Evolutionary conservation across 139 green algal genomes (phyloP), one percentile per base, ranked within the genome.

Genomic region (Chlamydomonas sphaeroides): DNA sequence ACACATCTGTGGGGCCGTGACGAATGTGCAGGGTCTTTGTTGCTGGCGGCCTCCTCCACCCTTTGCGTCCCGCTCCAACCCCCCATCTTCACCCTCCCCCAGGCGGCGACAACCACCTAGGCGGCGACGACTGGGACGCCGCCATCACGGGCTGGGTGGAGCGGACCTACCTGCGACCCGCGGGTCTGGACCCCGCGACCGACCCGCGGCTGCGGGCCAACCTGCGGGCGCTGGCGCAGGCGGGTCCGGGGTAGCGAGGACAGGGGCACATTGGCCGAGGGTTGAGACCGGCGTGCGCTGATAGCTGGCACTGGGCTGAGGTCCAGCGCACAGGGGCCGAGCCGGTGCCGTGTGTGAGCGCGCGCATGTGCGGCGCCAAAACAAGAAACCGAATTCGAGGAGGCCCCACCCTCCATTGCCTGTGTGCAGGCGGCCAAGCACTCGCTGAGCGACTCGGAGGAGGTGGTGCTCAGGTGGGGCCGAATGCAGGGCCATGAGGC

Each of bases 121-220:
- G 95, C 14, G 95, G 95, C 5, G 95, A 98, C 67, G 95, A 98
- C 80, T 98, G 92, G 89, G 95, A 98, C 63, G 85, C 86, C 18
- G 88, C 80, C 11, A 93, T 98, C 32, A 80, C 92, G 48, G 20
- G 85, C 15, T 97, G 92, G 91, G 77, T 98, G 7, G 53, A 80
- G 20, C 48, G 75, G 3, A 65, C 92, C 15, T 88, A 94, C 76
- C 85, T 97, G 56, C 63, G 62, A n/a, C 76, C 56, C 59, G 49
- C 57, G 84, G 53, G 73, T 35, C 70, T 85, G 1, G 69, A 88
- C 57, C 62, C 75, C 2, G 45, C 36, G 18, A 85, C 87, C 39
- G 74, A 80, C 74, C 90, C 87, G 39, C 57, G 59, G 35, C 51
- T 95, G 10, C 61, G 83, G 4, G 82, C 88, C 36, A 93, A 94